Conservation (phyloP, 371 early-diverging fungal genomes). For the Parasitella parasitica region DNA sequence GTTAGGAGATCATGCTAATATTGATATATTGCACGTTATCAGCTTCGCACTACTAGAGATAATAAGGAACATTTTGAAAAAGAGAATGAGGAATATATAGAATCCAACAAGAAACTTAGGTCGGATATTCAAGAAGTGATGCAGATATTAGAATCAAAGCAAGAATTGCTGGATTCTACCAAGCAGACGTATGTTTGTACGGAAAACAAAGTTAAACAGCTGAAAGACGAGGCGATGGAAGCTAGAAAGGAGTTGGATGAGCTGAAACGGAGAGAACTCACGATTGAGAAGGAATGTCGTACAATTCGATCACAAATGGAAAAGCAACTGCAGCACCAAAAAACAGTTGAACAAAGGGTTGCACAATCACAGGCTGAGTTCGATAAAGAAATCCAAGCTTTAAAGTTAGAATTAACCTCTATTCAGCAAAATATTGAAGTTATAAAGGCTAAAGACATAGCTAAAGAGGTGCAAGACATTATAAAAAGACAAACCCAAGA, state of each 20-base stretch:
- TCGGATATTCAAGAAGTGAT: constrained; percentile 41
- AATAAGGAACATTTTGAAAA: constrained; percentile 26
- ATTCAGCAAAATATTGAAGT: constrained; percentile 16
- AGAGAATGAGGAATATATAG: constrained; percentile 34
- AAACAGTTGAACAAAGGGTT: constrained; percentile 25
- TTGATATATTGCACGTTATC: neutral
- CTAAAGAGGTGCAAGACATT: constrained; percentile 4
- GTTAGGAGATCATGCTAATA: neutral
- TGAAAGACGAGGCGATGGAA: constrained; percentile 40
- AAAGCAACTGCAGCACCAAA: constrained; percentile 23
- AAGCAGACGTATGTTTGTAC: constrained; percentile 24
- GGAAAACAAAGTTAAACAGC: constrained; percentile 31
- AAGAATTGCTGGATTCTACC: constrained; percentile 36
- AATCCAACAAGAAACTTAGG: constrained; percentile 37
- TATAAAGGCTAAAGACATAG: constrained; percentile 10
- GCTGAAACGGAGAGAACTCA: constrained; percentile 26
- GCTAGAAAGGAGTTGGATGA: constrained; percentile 44
- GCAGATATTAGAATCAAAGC: constrained; percentile 41
- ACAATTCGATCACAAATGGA: constrained; percentile 23
- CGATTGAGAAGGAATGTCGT: constrained; percentile 26
- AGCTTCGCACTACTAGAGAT: constrained; percentile 32
- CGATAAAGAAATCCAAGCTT: constrained; percentile 20
- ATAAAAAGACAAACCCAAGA: constrained; percentile 22
- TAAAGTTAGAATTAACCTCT: constrained; percentile 14
- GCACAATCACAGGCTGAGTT: constrained; percentile 21